Evolutionary conservation across 768 basidiomycete genomes (phyloP).

Genomic region (Austroboletus festivus): DNA sequence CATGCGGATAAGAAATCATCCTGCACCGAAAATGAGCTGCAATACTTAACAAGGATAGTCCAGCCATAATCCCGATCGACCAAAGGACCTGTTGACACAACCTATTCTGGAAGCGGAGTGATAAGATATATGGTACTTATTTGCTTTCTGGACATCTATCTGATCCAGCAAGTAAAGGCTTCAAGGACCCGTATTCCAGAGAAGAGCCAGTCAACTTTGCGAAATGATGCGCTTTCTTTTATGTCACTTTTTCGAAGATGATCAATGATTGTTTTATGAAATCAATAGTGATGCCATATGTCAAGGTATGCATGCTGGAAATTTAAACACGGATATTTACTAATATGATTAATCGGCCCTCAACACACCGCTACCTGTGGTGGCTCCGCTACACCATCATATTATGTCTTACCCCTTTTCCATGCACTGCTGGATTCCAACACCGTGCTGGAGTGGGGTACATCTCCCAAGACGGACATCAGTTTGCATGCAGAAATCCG

Average conservation of each 20-base stretch:
- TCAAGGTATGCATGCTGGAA: constrained; percentile 31
- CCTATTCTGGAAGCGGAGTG: constrained; percentile 57
- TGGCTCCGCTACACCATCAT: constrained; percentile 48
- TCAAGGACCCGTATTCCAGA: constrained; percentile 60
- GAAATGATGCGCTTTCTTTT: constrained; percentile 43
- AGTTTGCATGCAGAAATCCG: constrained; percentile 54
- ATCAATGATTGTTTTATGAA: too few species aligned
- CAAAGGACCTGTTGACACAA: constrained; percentile 52
- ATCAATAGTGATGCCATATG: constrained; percentile 58
- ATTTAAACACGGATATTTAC: too few species aligned
- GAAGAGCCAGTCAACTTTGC: constrained; percentile 53
- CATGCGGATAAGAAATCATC: constrained; percentile 35
- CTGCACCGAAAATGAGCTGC: constrained; percentile 40
- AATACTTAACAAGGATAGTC: constrained; percentile 44
- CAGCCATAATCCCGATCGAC: constrained; percentile 42
- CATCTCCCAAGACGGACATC: constrained; percentile 55
- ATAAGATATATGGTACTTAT: too few species aligned
- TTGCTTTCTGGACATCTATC: too few species aligned
- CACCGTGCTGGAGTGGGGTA: constrained; percentile 38
- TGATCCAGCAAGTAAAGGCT: too few species aligned
- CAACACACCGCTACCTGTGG: constrained; percentile 44
- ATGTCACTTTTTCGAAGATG: too few species aligned
- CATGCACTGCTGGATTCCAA: constrained; percentile 38
- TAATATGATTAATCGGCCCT: constrained; percentile 34
- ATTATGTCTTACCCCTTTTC: constrained; percentile 53